phyloP scores from a whole-genome alignment of 2,329 filamentous ascomycete species.

The Periconia macrospinosa region DNA sequence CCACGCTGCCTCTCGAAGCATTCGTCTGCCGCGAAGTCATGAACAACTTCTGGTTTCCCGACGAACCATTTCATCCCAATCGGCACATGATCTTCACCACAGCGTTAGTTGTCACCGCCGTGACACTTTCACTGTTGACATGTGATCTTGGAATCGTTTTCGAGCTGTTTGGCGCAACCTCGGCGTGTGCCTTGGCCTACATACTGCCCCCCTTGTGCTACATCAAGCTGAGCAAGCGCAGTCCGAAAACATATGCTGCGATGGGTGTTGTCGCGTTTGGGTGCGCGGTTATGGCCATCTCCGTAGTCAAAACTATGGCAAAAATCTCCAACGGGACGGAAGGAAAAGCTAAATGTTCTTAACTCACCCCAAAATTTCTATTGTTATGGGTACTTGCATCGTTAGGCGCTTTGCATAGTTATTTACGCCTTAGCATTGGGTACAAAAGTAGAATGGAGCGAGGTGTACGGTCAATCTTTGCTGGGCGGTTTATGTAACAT shows the following conservation, averaged over 20 bases:
- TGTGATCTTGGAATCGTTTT: constrained; percentile 95
- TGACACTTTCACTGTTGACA: constrained; percentile 77
- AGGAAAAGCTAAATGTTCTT: constrained; percentile 28
- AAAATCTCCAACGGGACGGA: constrained; percentile 29
- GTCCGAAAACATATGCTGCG: constrained; percentile 72
- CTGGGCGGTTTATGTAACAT: not conserved
- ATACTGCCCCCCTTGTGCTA: constrained; percentile 94
- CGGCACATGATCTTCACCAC: constrained; percentile 88
- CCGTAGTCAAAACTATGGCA: constrained; percentile 32
- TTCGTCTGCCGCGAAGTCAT: constrained; percentile 98
- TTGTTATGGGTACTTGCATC: constrained; percentile 16
- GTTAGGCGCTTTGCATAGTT: constrained; percentile 13
- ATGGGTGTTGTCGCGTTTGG: constrained; percentile 78
- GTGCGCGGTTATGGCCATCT: constrained; percentile 73
- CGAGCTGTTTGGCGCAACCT: constrained; percentile 93
- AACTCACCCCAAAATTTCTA: constrained; percentile 2
- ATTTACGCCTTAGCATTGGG: constrained; percentile 11
- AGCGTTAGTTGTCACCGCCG: constrained; percentile 74
- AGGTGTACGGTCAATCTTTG: not conserved
- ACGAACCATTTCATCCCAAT: constrained; percentile 76
- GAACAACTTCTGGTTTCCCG: constrained; percentile 77
- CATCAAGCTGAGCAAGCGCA: constrained; percentile 82
- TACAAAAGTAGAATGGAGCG: not conserved
- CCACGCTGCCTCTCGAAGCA: constrained; percentile 90
- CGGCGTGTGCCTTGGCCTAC: constrained; percentile 90